Evolutionary conservation across 2,329 filamentous ascomycete genomes (phyloP).

Genomic region (Cercospora sojina): DNA sequence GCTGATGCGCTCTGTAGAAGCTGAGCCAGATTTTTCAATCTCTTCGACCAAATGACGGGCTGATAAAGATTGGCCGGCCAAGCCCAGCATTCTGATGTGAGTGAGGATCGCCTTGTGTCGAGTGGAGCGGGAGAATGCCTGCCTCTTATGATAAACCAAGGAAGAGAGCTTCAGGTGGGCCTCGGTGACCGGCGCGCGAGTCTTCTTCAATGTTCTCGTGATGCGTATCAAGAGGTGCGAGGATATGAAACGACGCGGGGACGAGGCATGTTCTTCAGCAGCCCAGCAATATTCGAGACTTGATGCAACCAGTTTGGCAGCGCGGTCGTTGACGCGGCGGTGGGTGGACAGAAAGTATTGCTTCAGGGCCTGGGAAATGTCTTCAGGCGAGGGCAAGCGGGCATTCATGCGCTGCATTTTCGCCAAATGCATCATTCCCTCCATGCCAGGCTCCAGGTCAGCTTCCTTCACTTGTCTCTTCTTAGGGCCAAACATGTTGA

Average conservation of each 20-base stretch:
- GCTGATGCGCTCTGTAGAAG: background rate
- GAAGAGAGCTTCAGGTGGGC: background rate
- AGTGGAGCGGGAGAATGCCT: no score
- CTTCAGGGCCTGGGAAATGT: constrained; percentile 64
- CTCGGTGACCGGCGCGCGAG: background rate
- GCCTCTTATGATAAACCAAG: background rate
- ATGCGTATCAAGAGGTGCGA: background rate
- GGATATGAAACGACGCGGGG: background rate
- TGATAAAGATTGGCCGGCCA: background rate
- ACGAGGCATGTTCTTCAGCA: background rate
- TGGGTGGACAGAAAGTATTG: constrained; percentile 58
- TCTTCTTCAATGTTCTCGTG: background rate
- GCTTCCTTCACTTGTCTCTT: constrained; percentile 59
- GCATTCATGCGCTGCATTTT: constrained; percentile 62
- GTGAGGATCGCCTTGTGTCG: background rate
- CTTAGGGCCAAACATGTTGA: constrained; percentile 58
- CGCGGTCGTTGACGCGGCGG: constrained; percentile 61
- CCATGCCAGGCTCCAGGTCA: constrained; percentile 68
- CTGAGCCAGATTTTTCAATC: background rate
- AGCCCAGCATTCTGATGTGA: background rate
- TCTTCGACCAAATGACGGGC: background rate
- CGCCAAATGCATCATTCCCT: constrained; percentile 67
- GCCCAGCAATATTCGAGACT: constrained; percentile 60
- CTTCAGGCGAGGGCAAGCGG: constrained; percentile 62
- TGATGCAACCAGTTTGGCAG: constrained; percentile 60